These are phyloP conservation scores for Cladophialophora psammophila DNA, from an alignment of 2,329 filamentous ascomycete species.

Conservation along the genomic window DNA sequence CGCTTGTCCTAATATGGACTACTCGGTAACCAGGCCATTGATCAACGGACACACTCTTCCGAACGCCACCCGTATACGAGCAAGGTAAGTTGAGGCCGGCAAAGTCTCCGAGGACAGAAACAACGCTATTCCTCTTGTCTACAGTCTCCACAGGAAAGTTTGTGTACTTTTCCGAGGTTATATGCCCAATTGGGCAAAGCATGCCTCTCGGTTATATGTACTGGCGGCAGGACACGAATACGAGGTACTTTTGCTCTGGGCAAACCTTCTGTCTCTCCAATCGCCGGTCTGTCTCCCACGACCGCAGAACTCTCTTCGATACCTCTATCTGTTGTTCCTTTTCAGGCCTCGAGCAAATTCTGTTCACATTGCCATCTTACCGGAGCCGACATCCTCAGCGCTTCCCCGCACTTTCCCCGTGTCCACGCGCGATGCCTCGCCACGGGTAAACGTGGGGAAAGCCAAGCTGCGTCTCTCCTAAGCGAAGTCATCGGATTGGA, in stretches of 20 bases:
- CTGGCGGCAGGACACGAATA: not conserved
- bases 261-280: not conserved
- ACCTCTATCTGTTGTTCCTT: not conserved
- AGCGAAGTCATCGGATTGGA: not conserved
- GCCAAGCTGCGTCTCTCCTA: not conserved
- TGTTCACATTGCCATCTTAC: not conserved
- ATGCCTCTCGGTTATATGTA: not conserved
- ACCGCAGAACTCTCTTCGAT: not conserved
- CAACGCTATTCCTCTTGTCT: not conserved
- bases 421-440: not conserved
- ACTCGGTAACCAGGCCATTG: not conserved
- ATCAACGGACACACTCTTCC: not conserved
- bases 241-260: conserved; percentile 2
- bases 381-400: not conserved
- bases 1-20: not conserved
- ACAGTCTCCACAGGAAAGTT: not conserved
- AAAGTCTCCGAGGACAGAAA: not conserved
- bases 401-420: not conserved
- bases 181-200: not conserved
- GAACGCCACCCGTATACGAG: not conserved
- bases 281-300: not conserved
- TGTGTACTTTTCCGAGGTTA: not conserved
- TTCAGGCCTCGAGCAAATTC: not conserved
- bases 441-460: not conserved
- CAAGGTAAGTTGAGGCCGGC: not conserved